Conservation (phyloP, 2,329 filamentous ascomycete species). For the Pseudopyrenochaeta lycopersici region DNA sequence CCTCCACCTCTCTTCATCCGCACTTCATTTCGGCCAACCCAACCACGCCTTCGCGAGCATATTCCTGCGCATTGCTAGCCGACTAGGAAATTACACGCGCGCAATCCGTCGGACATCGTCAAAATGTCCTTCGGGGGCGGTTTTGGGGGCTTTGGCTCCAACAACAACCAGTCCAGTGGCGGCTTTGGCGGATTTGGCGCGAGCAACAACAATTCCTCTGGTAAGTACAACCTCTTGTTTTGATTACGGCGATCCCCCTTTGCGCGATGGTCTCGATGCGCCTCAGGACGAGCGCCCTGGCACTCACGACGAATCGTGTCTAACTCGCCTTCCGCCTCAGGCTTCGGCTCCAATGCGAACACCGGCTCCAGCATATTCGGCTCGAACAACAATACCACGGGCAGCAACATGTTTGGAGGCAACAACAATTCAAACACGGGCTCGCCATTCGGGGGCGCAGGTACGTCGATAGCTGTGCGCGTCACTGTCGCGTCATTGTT, state of each 20-base stretch:
- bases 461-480: constrained; percentile 49
- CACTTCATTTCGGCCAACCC: constrained; percentile 24
- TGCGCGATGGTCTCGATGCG: constrained; percentile 39
- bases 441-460: constrained; percentile 48
- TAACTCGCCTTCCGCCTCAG: constrained; percentile 52
- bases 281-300: constrained; percentile 38
- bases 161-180: constrained; percentile 37
- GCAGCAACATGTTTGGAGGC: constrained; percentile 44
- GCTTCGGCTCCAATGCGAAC: constrained; percentile 49
- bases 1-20: constrained; percentile 23
- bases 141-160: constrained; percentile 56
- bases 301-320: constrained; percentile 41
- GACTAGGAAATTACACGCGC: constrained; percentile 27
- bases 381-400: constrained; percentile 39
- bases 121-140: constrained; percentile 62
- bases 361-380: constrained; percentile 48
- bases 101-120: constrained; percentile 29
- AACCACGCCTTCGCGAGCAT: constrained; percentile 26
- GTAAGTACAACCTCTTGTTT: constrained; percentile 58
- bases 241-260: constrained; percentile 16
- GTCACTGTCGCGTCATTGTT: constrained; percentile 36
- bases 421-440: constrained; percentile 37
- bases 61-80: constrained; percentile 29
- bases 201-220: constrained; percentile 47
- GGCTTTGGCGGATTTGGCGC: constrained; percentile 55